A percentile compares a stretch with the other conserved stretches of the same genome.
Conservation (phyloP, 2,329 filamentous ascomycete genomes). For the Trichophyton rubrum region DNA sequence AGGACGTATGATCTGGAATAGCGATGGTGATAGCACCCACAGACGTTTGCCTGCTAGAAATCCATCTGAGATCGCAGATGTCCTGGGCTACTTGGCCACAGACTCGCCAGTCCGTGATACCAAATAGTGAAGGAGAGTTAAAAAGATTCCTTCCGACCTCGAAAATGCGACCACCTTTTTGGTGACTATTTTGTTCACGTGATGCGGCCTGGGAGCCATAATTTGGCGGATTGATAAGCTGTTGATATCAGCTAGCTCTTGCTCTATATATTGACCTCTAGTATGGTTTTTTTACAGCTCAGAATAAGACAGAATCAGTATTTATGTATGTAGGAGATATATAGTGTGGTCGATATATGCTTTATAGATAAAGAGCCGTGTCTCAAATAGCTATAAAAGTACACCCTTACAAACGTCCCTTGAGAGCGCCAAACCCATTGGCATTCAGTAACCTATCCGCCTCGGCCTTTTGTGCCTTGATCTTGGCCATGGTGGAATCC, state of each 20-base stretch:
- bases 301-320: not conserved
- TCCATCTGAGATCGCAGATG: constrained; percentile 1
- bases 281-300: not conserved
- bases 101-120: constrained; percentile 5
- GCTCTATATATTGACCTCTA: too few relatives aligned
- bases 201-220: not conserved
- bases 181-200: not conserved
- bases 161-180: not conserved
- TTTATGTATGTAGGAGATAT: not conserved
- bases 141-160: not conserved
- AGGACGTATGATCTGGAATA: not conserved
- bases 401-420: constrained; percentile 9
- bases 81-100: constrained; percentile 5
- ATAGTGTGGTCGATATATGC: not conserved
- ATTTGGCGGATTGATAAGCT: not conserved
- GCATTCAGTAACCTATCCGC: constrained; percentile 27
- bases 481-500: constrained; percentile 31
- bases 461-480: constrained; percentile 32
- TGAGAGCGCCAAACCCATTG: constrained; percentile 23
- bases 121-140: not conserved
- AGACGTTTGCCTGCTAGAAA: not conserved
- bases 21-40: not conserved
- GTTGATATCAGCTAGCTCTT: too few relatives aligned
- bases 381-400: not conserved
- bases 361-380: not conserved